Evolutionary conservation across 805 yeast species (phyloP), one percentile per base, ranked within the genome.

Genomic region (Torulaspora maleeae): DNA sequence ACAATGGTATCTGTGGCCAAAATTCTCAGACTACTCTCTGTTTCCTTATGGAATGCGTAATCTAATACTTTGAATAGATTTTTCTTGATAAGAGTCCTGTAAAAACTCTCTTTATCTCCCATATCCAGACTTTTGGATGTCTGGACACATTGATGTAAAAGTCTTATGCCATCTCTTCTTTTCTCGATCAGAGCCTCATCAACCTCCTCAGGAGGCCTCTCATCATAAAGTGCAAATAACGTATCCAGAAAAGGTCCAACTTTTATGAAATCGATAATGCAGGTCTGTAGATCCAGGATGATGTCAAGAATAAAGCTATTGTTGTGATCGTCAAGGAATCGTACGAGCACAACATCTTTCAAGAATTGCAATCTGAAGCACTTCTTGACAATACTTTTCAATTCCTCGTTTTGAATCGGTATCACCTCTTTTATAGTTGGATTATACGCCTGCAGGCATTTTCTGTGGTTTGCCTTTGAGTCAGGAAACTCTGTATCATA

Each of bases 401-500:
- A 71, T 2, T 70, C 68, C 2, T 67, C 66, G 54, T 80, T 75
- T 2, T 74, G 68, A 10, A 83, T 70, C 0, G 89, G 88, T 12
- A 86, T 67, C 3, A 89, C 85, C 53, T 83, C 83, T 61, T 83
- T 83, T 67, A 86, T 83, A 27, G 51, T 58, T 11, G 65, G 64
- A 8, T 55, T 61, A 33, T 73, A 72, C 5, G 82, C 67, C 37
- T 79, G 78, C 27, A 88, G 62, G 58, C 77, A 83, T 17, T 78
- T 78, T 42, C 96, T 70, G 67, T 86, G 87, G 54, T 86, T 83
- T 3, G 96, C 87, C 63, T 87, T 89, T 52, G 75, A 74, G 11
- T 73, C 73, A 1, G 96, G 96, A 56, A 77, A 87, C 45, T 86
- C 95, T 0, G 93, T 85, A 62, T 93, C 97, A 63, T 88, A 84